Evolutionary conservation across 805 yeast genomes (phyloP), one percentile per base, ranked within the genome.

Genomic region (Jamesozyma hellenica): DNA sequence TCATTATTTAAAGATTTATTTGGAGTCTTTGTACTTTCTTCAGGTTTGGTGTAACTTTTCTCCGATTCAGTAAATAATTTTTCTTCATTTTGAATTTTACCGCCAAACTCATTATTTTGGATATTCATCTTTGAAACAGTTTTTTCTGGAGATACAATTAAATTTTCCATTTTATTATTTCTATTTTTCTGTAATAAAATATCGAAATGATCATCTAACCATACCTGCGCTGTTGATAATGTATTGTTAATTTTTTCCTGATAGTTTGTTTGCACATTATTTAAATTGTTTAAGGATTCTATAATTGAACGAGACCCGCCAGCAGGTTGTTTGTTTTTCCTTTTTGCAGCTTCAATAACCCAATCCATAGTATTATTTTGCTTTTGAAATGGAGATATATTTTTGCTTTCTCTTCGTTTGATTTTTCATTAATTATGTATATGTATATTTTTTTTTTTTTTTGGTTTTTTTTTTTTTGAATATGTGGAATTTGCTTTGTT

Each of bases 231-330:
- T n/a, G 45, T 46, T 9, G 39, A 36, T 7, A 55, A 33, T 7
- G 43, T 47, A 12, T 40, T 14, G 35, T 48, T 50, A 8, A 50
- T 39, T 27, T 48, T 45, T n/a, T 43, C 35, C 15, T 51, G 53
- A 15, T 53, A 54, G 28, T 51, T 45, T 18, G 43, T 42, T 15
- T 44, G 38, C 3, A 51, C 46, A n/a, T 53, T 47, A 40, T 55
- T 55, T 16, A 56, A 49, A 21, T 38, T 36, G 38, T 55, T 55
- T 17, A 59, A 43, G 8, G 63, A 51, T 40, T 57, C 60, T 2
- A 59, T 46, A 19, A 59, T 55, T 9, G 62, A 59, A 35, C 61
- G 42, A 3, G 63, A 52, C 14, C 59, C 48, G 4, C 60, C 60
- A 28, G 57, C 51, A 14, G 47, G 41, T 29, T 49, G 46, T 36